phyloP scores from a whole-genome alignment of 495 filamentous ascomycete genomes.

The Astrothelium subdiscretum region DNA sequence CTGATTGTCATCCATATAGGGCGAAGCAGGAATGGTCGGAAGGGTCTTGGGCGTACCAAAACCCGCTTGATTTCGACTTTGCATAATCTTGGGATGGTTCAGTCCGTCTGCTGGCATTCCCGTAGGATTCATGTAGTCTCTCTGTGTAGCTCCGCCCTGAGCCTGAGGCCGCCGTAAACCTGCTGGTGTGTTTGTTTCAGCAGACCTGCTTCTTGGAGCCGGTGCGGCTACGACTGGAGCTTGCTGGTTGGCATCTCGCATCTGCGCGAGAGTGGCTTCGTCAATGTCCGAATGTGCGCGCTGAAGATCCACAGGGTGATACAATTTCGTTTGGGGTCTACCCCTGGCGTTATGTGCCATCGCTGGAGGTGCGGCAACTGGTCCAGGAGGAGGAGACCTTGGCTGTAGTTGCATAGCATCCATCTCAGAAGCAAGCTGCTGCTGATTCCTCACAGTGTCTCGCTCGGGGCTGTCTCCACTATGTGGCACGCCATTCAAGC shows the following conservation, averaged over 20 bases:
- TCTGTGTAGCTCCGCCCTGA: neutral
- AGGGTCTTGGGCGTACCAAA: constrained; percentile 3
- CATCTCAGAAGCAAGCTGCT: neutral
- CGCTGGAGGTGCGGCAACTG: constrained; percentile 61
- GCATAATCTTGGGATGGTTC: neutral
- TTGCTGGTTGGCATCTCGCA: constrained; percentile 48
- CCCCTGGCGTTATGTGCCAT: constrained; percentile 62
- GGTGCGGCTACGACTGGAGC: neutral
- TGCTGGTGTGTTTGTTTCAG: neutral
- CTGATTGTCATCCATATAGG: constrained; percentile 18
- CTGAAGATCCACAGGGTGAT: constrained; percentile 61
- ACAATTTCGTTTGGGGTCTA: constrained; percentile 54
- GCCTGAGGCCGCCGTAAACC: neutral
- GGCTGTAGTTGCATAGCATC: constrained; percentile 5
- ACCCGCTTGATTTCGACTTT: neutral
- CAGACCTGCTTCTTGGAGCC: neutral
- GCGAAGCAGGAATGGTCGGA: constrained; percentile 29
- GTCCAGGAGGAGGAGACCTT: constrained; percentile 46
- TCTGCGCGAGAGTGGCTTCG: constrained; percentile 61
- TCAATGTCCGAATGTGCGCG: constrained; percentile 73
- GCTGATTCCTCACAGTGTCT: neutral
- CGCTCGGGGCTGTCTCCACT: neutral
- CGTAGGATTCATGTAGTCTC: neutral
- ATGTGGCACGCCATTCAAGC: constrained; percentile 1
- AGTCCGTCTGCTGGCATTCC: neutral